These are phyloP conservation scores for Populus nigra DNA, from an alignment of 345 rosid genomes.

Conservation along the genomic window DNA sequence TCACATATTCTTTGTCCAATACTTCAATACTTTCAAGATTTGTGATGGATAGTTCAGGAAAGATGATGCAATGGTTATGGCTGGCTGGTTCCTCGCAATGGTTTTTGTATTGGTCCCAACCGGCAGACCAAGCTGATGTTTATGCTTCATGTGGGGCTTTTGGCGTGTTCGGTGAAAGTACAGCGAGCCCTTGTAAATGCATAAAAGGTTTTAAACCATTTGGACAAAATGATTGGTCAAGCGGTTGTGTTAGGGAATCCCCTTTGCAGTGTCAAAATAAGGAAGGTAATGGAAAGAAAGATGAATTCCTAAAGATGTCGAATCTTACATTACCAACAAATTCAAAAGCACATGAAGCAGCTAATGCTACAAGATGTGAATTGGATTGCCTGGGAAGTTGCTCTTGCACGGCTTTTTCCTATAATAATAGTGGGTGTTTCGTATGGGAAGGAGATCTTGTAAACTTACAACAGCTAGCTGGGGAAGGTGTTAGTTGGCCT, in stretches of 20 bases:
- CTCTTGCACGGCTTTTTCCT: slow-evolving; percentile 1
- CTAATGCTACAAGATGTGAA: slow-evolving; percentile 15
- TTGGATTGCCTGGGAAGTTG: slow-evolving; percentile 5
- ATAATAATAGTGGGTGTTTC: neutral
- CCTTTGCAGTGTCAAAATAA: neutral
- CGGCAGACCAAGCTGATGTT: slow-evolving; percentile 13
- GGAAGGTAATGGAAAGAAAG: neutral
- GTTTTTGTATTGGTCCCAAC: slow-evolving; percentile 8
- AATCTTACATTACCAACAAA: neutral
- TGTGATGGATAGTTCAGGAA: neutral
- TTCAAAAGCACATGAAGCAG: neutral
- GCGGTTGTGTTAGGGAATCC: slow-evolving; percentile 25
- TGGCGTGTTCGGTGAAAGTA: slow-evolving; percentile 4
- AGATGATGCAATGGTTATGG: neutral
- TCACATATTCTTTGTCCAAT: slow-evolving; percentile 29
- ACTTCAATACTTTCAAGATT: slow-evolving; percentile 4
- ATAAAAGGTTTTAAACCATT: slow-evolving; percentile 9
- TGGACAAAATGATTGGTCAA: neutral
- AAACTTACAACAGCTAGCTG: neutral
- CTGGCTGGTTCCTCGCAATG: neutral
- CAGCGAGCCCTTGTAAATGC: slow-evolving; percentile 5
- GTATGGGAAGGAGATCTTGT: slow-evolving; percentile 10
- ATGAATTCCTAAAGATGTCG: neutral
- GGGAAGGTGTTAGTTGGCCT: neutral
- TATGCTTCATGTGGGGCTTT: slow-evolving; percentile 18